Evolutionary conservation across 2,329 filamentous ascomycete genomes (phyloP).

Genomic region (Aspergillus jensenii): DNA sequence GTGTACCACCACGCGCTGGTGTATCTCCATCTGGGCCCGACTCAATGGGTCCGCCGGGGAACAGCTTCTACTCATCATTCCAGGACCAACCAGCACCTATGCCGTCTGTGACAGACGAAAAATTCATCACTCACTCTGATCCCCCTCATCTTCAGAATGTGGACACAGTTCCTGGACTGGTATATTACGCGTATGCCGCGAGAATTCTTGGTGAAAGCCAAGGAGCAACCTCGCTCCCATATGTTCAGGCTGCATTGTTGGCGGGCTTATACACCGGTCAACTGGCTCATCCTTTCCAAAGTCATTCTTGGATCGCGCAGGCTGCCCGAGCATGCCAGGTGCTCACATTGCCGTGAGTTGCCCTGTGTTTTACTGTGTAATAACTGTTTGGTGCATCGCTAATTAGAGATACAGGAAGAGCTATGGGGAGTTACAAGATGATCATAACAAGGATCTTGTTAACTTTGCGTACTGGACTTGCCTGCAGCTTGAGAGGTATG

Average conservation of each 20-base stretch:
- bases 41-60: conserved; percentile 20
- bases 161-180: conserved; percentile 82
- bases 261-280: conserved; percentile 89
- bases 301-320: conserved; percentile 68
- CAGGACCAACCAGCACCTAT: conserved; percentile 17
- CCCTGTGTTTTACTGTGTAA: conserved; percentile 13
- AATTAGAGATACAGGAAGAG: conserved; percentile 27
- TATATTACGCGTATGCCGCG: conserved; percentile 83
- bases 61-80: conserved; percentile 21
- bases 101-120: conserved; percentile 15
- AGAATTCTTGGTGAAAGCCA: conserved; percentile 82
- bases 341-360: conserved; percentile 66
- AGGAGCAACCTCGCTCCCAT: conserved; percentile 75
- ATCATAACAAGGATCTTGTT: conserved; percentile 58
- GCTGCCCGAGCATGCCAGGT: conserved; percentile 65
- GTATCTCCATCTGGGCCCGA: conserved; percentile 30
- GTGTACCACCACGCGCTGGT: conserved; percentile 22
- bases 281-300: conserved; percentile 81
- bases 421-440: conserved; percentile 32
- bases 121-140: conserved; percentile 15
- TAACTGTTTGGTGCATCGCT: conserved; percentile 3
- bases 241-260: conserved; percentile 81
- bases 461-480: conserved; percentile 89
- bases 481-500: conserved; percentile 82
- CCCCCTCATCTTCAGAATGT: conserved; percentile 58